These are phyloP conservation scores for Brassica carinata DNA, from an alignment of 345 rosid species.

Conservation along the genomic window DNA sequence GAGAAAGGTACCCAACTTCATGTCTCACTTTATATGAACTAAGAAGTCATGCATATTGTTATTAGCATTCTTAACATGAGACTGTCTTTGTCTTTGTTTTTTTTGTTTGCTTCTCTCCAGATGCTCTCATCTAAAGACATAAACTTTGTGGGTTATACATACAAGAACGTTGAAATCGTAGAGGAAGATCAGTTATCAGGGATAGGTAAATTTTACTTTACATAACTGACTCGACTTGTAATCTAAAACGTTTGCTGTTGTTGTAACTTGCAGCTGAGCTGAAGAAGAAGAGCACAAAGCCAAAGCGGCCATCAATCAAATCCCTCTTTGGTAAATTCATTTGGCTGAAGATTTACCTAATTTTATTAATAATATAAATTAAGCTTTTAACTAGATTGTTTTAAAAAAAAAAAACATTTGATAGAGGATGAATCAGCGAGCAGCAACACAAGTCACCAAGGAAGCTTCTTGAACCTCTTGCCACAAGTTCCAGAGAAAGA, in stretches of 20 bases:
- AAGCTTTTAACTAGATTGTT: constrained; percentile 12
- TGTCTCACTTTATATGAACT: neutral
- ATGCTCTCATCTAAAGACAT: constrained; percentile 97
- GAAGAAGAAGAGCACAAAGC: constrained; percentile 62
- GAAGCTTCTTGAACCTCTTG: constrained; percentile 80
- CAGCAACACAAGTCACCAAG: constrained; percentile 45
- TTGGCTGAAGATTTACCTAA: neutral
- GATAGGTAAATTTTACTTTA: constrained; percentile 59
- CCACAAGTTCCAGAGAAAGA: constrained; percentile 67
- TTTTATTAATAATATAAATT: neutral
- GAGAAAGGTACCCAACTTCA: constrained; percentile 61
- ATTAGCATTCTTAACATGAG: neutral
- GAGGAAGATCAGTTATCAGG: constrained; percentile 88
- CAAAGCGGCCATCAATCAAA: constrained; percentile 57
- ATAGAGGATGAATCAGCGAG: constrained; percentile 78
- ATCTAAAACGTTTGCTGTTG: neutral
- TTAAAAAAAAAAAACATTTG: neutral
- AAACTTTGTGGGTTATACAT: constrained; percentile 96
- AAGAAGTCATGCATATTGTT: neutral
- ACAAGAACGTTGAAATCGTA: constrained; percentile 94
- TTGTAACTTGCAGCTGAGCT: neutral
- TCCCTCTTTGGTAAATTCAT: constrained; percentile 82
- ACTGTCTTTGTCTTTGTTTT: neutral
- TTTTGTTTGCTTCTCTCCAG: constrained; percentile 40
- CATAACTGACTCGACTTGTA: neutral